Base-by-base conservation (phyloP, 257 asterid species). In the Paulownia fortunei region DNA sequence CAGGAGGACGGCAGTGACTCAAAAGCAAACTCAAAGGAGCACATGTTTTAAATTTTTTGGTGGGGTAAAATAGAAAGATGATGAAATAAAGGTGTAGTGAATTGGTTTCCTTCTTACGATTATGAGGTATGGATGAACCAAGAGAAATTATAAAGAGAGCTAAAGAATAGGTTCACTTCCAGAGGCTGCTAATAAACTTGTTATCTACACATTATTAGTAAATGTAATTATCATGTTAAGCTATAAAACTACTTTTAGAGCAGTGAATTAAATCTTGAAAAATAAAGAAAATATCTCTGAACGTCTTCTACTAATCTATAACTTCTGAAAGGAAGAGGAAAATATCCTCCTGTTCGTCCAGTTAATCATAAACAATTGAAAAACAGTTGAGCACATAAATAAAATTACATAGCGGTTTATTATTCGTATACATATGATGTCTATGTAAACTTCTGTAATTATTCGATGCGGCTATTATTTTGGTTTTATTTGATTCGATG, bases 21-120 rank as follows among this genome's bases (percentile, higher is more conserved):
- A 10, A 34, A 75, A 46, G 23, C 52, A 51, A 75, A 47, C 52
- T 37, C 65, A 27, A 76, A 24, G 55, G 41, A 75, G 34, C 30
- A 15, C 16, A 58, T 6, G 58, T 46, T 44, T 21, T 18, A 46
- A 36, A 8, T 18, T 61, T 70, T 52, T 27, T 6, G 26, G 27
- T 67, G 65, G 70, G 70, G 11, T 5, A 51, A 36, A 47, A 47
- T 30, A 39, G 21, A 3, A 49, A 32, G 47, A 64, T 18, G n/a
- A 23, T 24, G 30, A 62, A 69, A n/a, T 27, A 2, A 32, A 41
- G 58, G 32, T 15, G 16, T 34, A 16, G 30, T n/a, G 27, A 6
- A 39, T 76, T 42, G 41, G 26, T 27, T 32, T 23, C 46, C n/a
- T 19, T 59, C 77, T 44, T 55, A 27, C 21, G 60, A 36, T 47